Evolutionary conservation across 306 rosid genomes (phyloP), one percentile per base, ranked within the genome.

Genomic region (Fagus sylvatica): DNA sequence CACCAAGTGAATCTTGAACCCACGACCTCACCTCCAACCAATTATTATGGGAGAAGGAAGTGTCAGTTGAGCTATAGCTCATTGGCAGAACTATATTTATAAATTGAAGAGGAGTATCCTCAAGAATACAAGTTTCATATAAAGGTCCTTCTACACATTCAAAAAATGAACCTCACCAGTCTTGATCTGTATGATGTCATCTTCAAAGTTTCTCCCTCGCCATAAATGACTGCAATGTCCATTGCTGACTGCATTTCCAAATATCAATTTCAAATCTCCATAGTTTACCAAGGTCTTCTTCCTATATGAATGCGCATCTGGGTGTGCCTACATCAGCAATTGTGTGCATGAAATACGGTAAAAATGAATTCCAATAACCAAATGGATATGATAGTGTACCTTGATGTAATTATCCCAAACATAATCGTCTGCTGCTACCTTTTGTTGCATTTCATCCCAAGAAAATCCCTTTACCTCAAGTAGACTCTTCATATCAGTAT

Each of bases 391-490:
- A 53, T 55, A 17, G 62, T 17, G 56, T 81, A 87, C 92, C 87
- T 81, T 75, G 80, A 86, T 79, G 79, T 79, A 84, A 55, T 80
- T 66, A 41, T 85, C 82, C 92, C 92, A 88, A 75, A 69, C 74
- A 72, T 74, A 74, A 74, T 69, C 83, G 69, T 79, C 85, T 15
- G 89, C 92, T 11, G 80, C 83, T 51, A 88, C 80, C 83, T 53
- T 84, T 77, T 79, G 89, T 73, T 75, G 82, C 65, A 72, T 84
- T 79, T 75, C 88, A 84, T 85, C 90, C 92, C 92, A 88, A 12
- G 62, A 79, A 78, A 88, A 88, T 33, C 83, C 87, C 46, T 66
- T 69, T 42, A 71, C 78, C 30, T 75, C 85, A 77, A 84, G 86
- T 37, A 88, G 71, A 69, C 79, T 74, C 60, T 81, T 84, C 41